These are phyloP conservation scores for Xylariaceae sp. DNA, from an alignment of 2,329 filamentous ascomycete species.

Conservation along the genomic window DNA sequence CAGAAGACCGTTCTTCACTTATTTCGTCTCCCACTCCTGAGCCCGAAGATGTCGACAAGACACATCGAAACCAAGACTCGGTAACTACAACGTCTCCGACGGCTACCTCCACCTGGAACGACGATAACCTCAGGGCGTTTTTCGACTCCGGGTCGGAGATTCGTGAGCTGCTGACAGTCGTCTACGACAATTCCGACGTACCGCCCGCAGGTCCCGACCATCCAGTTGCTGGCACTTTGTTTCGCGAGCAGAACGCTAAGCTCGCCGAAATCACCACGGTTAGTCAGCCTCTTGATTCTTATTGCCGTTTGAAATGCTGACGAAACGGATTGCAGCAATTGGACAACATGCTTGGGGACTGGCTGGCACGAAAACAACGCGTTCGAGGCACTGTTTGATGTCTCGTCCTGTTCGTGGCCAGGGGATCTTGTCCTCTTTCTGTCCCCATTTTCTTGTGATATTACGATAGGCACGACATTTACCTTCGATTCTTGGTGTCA, in stretches of 20 bases:
- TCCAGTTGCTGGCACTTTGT: slow-evolving; percentile 71
- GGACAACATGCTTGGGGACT: slow-evolving; percentile 78
- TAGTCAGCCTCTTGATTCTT: slow-evolving; percentile 25
- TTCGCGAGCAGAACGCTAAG: slow-evolving; percentile 79
- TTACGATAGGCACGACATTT: too few relatives aligned
- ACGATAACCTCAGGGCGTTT: slow-evolving; percentile 76
- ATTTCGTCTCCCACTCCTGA: slow-evolving; percentile 59
- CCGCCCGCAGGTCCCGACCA: slow-evolving; percentile 75
- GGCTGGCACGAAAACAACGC: slow-evolving; percentile 60
- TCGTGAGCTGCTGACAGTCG: slow-evolving; percentile 79
- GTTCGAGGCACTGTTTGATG: slow-evolving; percentile 40
- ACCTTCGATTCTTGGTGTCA: too few relatives aligned
- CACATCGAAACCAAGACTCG: slow-evolving; percentile 37
- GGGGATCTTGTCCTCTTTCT: slow-evolving; percentile 1
- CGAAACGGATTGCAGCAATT: slow-evolving; percentile 49
- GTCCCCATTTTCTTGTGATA: too few relatives aligned
- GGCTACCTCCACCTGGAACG: slow-evolving; percentile 69
- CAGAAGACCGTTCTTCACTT: slow-evolving; percentile 56
- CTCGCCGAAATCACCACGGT: slow-evolving; percentile 78
- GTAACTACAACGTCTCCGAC: slow-evolving; percentile 47
- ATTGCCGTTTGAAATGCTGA: slow-evolving; percentile 2
- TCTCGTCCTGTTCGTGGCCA: neutral
- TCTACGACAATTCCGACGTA: slow-evolving; percentile 85
- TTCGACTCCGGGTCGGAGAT: slow-evolving; percentile 87
- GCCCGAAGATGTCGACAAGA: slow-evolving; percentile 39